Evolutionary conservation across 176 grass and related monocot genomes (phyloP).

Genomic region (Oropetium thomaeum): DNA sequence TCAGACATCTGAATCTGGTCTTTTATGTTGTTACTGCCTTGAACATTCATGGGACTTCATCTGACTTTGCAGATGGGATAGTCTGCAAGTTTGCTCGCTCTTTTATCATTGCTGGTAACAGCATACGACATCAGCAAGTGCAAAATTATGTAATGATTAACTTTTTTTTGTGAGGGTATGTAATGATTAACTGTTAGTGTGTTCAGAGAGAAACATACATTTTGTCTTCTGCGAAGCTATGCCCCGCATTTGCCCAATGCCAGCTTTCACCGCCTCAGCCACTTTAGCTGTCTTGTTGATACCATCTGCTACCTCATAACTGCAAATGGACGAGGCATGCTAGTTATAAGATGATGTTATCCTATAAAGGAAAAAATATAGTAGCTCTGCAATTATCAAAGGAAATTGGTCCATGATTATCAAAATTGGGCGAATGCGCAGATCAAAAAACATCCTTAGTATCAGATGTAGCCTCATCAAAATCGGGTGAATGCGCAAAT

Average conservation of each 20-base stretch:
- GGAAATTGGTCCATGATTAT: no score
- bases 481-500: no score
- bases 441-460: no score
- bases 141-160: not conserved
- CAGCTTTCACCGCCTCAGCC: constrained; percentile 54
- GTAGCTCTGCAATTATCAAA: no score
- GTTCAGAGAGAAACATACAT: constrained; percentile 44
- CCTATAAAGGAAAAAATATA: no score
- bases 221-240: constrained; percentile 48
- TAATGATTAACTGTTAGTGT: not conserved
- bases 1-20: not conserved
- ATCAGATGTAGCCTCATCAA: no score
- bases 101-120: constrained; percentile 55
- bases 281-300: constrained; percentile 69
- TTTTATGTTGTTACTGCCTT: constrained; percentile 15
- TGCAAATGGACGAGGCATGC: constrained; percentile 29
- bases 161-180: no score
- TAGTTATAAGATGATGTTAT: not conserved
- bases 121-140: not conserved
- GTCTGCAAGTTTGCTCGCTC: constrained; percentile 54
- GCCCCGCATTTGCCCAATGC: constrained; percentile 62
- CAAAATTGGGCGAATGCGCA: no score
- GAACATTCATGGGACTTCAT: constrained; percentile 37
- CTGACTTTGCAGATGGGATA: constrained; percentile 29
- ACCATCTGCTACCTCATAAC: constrained; percentile 60